Percentiles rank a stretch among this genome's conserved stretches.
Evolutionary conservation across 176 grass and related monocot species (phyloP).

Genomic region (Cenchrus purpureus): DNA sequence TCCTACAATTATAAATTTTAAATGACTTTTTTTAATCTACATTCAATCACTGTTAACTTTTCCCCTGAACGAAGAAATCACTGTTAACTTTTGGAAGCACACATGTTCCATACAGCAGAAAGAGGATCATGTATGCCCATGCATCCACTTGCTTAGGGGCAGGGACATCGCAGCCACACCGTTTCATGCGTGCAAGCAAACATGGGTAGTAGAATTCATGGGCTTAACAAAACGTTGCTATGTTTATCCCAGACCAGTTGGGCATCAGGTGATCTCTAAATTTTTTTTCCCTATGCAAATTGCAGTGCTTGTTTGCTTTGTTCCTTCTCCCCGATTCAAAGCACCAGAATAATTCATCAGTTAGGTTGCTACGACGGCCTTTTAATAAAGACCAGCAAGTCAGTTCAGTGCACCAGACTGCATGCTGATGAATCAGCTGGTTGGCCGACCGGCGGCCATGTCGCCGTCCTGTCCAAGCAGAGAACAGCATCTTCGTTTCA

Average conservation of each 20-base stretch:
- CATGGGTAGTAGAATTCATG: neutral
- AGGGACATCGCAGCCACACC: neutral
- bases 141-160: neutral
- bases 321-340: conserved; percentile 1
- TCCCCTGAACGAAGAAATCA: too few species aligned
- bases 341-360: neutral
- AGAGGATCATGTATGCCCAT: conserved; percentile 1
- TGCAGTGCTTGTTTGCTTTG: neutral
- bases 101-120: neutral
- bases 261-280: neutral
- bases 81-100: neutral
- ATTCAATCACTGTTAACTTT: neutral
- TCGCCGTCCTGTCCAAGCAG: neutral
- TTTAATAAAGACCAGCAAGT: conserved; percentile 7
- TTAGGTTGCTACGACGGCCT: neutral
- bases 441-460: neutral
- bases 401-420: neutral
- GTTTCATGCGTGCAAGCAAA: conserved; percentile 41
- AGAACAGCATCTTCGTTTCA: neutral
- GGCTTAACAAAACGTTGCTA: neutral
- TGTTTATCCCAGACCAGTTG: neutral
- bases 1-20: too few species aligned
- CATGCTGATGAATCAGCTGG: neutral
- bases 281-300: neutral
- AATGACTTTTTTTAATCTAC: neutral